phyloP scores from a whole-genome alignment of 345 rosid genomes.

The Lepidium didymum region DNA sequence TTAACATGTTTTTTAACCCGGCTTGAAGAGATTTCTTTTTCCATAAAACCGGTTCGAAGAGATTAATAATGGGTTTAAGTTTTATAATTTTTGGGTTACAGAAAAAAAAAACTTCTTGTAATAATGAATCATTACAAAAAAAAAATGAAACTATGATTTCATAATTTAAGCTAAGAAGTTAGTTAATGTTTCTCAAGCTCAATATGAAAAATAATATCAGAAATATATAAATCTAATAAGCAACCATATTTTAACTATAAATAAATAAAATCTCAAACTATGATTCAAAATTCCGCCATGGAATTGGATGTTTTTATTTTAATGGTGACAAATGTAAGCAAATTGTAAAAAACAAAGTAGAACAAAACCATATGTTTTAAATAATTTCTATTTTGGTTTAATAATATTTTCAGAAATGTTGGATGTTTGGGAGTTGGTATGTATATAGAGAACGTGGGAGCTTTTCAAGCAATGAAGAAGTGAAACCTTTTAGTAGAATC shows the following conservation, averaged over 20 bases:
- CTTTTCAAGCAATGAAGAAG: slow-evolving; percentile 21
- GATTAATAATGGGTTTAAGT: neutral
- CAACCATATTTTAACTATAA: neutral
- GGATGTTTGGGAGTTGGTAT: slow-evolving; percentile 28
- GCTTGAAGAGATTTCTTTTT: too few species aligned
- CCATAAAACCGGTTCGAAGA: too few species aligned
- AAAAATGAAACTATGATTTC: neutral
- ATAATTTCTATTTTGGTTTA: neutral
- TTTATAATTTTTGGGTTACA: neutral
- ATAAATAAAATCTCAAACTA: neutral
- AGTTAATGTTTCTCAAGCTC: neutral
- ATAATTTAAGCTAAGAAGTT: neutral
- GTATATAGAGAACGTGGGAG: slow-evolving; percentile 28
- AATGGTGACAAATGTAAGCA: neutral
- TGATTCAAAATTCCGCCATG: neutral
- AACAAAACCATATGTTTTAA: neutral
- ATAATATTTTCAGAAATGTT: slow-evolving; percentile 18
- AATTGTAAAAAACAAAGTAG: neutral
- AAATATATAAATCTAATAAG: neutral
- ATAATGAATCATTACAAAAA: neutral
- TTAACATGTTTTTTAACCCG: too few species aligned
- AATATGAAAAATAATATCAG: neutral
- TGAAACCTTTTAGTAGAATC: slow-evolving; percentile 15
- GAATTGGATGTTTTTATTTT: neutral
- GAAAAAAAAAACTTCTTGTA: neutral